A percentile compares a stretch with the other conserved stretches of the same genome.
Evolutionary conservation across 163 green algal species (phyloP).

Genomic region (Coccomyxa subellipsoidea): DNA sequence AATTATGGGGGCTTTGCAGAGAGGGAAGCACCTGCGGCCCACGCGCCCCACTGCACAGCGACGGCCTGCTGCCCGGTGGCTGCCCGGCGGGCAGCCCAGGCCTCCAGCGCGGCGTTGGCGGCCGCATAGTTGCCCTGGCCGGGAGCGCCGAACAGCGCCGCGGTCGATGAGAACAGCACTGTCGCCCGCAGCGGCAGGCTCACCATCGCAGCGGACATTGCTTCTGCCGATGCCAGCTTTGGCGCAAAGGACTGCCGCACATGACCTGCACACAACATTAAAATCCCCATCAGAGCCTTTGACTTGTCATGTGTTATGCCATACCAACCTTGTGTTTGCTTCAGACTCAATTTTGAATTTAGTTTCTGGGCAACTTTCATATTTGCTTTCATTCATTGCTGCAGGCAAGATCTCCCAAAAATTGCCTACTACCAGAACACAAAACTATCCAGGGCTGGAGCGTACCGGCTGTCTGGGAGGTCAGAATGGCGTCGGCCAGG

Average conservation of each 20-base stretch:
- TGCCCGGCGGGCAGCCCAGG: conserved; percentile 7
- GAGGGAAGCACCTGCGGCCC: conserved; percentile 43
- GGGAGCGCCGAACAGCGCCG: conserved; percentile 45
- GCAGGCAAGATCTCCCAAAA: too few species aligned
- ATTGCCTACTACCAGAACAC: too few species aligned
- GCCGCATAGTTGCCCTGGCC: conserved; percentile 66
- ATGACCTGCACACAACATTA: conserved; percentile 25
- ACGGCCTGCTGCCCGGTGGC: conserved; percentile 23
- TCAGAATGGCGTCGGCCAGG: conserved; percentile 48
- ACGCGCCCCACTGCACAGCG: conserved; percentile 88
- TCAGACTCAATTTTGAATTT: too few species aligned
- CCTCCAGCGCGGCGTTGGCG: conserved; percentile 44
- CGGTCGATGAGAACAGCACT: conserved; percentile 81
- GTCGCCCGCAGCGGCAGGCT: conserved; percentile 17
- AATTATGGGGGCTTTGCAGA: background rate
- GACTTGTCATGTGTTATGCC: too few species aligned
- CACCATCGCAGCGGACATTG: conserved; percentile 1
- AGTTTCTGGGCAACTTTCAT: too few species aligned
- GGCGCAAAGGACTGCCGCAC: conserved; percentile 42
- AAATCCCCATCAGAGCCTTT: too few species aligned
- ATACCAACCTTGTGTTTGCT: too few species aligned
- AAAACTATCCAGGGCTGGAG: conserved; percentile 24
- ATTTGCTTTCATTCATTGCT: too few species aligned
- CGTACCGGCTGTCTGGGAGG: conserved; percentile 35
- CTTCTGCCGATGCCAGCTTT: conserved; percentile 16